These are phyloP conservation scores for Vaucheria bursata DNA, from an alignment of 352 stramenopile species.

Conservation along the genomic window DNA sequence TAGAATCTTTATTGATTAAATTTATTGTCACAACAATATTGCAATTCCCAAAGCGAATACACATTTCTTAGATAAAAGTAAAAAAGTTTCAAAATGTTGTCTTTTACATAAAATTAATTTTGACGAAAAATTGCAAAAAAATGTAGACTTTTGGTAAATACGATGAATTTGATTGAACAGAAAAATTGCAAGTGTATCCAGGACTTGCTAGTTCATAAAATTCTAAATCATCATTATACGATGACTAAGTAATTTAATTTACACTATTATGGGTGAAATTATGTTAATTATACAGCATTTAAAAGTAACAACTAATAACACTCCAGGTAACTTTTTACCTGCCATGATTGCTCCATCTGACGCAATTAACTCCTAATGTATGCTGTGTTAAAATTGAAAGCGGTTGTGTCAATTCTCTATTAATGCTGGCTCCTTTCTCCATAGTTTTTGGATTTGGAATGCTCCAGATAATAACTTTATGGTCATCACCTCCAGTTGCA, in stretches of 20 bases:
- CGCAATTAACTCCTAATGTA: slow-evolving; percentile 33
- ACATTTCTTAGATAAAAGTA: too few relatives aligned
- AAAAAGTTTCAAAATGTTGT: too few relatives aligned
- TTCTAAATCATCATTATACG: background rate
- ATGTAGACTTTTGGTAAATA: background rate
- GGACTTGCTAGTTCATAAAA: background rate
- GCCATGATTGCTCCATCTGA: slow-evolving; percentile 36
- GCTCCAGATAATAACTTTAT: slow-evolving; percentile 61
- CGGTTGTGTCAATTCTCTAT: slow-evolving; percentile 8
- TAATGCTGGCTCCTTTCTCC: background rate
- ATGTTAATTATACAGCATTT: background rate
- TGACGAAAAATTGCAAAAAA: too few relatives aligned
- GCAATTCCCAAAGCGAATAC: too few relatives aligned
- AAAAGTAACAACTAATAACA: too few relatives aligned
- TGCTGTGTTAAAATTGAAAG: slow-evolving; percentile 39
- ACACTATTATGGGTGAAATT: background rate
- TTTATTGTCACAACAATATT: too few relatives aligned
- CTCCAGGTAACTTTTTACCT: background rate
- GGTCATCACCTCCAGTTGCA: slow-evolving; percentile 60
- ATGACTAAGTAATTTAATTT: background rate
- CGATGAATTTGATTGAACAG: background rate
- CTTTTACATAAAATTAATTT: too few relatives aligned
- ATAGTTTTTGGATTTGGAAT: slow-evolving; percentile 44
- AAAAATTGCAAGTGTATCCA: background rate
- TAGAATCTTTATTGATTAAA: too few relatives aligned